Evolutionary conservation across 1,284 basidiomycete species (phyloP).

Genomic region (Cryptococcus amylolentus): DNA sequence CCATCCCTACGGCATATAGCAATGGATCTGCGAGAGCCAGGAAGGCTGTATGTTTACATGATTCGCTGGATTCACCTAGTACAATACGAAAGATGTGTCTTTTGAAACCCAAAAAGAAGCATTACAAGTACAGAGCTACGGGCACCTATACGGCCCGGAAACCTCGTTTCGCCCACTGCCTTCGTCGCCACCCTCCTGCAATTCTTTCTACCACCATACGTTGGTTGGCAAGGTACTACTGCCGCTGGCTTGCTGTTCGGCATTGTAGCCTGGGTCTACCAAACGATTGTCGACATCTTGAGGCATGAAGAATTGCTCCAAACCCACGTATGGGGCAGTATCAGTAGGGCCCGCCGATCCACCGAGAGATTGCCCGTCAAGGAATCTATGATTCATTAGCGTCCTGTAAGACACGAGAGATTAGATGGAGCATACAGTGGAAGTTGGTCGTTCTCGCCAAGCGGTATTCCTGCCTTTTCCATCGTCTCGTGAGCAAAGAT

Average conservation of each 20-base stretch:
- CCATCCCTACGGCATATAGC: too few relatives aligned
- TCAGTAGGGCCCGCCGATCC: conserved; percentile 28
- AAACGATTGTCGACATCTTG: conserved; percentile 40
- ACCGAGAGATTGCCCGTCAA: conserved; percentile 48
- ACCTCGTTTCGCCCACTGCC: too few relatives aligned
- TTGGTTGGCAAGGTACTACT: not conserved
- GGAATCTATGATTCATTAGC: conserved; percentile 28
- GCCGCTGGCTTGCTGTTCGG: not conserved
- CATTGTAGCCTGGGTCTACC: conserved; percentile 12
- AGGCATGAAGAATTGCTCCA: conserved; percentile 50
- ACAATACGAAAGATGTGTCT: too few relatives aligned
- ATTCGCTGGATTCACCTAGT: too few relatives aligned
- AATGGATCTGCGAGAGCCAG: too few relatives aligned
- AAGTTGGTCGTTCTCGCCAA: conserved; percentile 44
- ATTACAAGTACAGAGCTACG: too few relatives aligned
- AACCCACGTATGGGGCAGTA: conserved; percentile 42
- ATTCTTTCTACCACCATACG: conserved; percentile 1
- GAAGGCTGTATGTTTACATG: too few relatives aligned
- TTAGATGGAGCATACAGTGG: conserved; percentile 34
- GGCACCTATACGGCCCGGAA: too few relatives aligned
- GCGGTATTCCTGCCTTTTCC: conserved; percentile 42
- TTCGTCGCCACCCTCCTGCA: too few relatives aligned
- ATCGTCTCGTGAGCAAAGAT: conserved; percentile 47
- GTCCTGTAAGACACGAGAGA: not conserved
- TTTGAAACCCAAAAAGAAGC: too few relatives aligned